Conservation (phyloP, 2,329 filamentous ascomycete species). For the Rhexocercosporidium sp. region DNA sequence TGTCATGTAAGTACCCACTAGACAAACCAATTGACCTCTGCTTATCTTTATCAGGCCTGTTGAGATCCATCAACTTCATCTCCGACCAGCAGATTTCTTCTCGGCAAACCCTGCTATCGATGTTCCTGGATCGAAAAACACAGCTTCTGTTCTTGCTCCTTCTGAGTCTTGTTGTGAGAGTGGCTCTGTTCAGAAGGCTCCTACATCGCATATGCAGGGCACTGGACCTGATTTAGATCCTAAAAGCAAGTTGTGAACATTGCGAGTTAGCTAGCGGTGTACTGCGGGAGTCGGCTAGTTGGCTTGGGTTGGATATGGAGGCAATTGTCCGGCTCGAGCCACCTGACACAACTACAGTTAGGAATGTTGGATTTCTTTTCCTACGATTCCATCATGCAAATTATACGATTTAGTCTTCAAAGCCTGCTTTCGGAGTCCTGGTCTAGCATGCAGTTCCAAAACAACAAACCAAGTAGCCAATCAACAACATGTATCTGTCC, state of each 20-base stretch:
- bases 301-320: neutral
- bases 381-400: no score
- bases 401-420: no score
- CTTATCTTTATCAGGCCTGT: constrained; percentile 55
- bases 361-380: no score
- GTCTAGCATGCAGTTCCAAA: no score
- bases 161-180: constrained; percentile 30
- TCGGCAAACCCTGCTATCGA: constrained; percentile 61
- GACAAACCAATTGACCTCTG: neutral
- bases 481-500: no score
- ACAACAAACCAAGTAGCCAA: no score
- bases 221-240: constrained; percentile 33
- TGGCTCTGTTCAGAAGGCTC: constrained; percentile 29
- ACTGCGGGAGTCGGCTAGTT: neutral
- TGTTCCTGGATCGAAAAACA: constrained; percentile 68
- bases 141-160: constrained; percentile 28
- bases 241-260: constrained; percentile 27
- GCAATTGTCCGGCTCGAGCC: no score
- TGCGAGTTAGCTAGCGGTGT: neutral
- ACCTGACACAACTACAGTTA: no score
- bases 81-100: constrained; percentile 64
- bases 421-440: no score
- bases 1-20: constrained; percentile 62
- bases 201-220: constrained; percentile 32
- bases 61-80: constrained; percentile 78